Evolutionary conservation across 768 basidiomycete species (phyloP).

Genomic region (Kwoniella dendrophila): DNA sequence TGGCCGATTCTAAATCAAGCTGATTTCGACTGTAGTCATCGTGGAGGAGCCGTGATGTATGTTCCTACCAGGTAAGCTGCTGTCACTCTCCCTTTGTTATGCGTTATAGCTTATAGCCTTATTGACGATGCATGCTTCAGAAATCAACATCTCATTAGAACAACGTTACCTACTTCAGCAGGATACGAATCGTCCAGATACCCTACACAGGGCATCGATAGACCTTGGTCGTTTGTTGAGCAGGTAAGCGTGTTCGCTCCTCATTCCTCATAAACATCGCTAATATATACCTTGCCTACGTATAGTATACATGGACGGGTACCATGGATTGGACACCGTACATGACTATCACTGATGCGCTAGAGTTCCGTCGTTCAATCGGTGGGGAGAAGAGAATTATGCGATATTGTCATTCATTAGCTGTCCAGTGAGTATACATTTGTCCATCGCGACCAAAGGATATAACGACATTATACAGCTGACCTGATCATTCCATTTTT

Average conservation of each 20-base stretch:
- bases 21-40: conserved; percentile 54
- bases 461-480: not conserved
- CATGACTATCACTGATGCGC: conserved; percentile 59
- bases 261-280: not conserved
- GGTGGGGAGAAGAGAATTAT: conserved; percentile 77
- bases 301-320: conserved; percentile 48
- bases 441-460: not conserved
- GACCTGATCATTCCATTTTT: not conserved
- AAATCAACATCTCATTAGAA: conserved; percentile 47
- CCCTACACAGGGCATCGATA: conserved; percentile 26
- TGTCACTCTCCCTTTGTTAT: not conserved
- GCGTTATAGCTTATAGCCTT: not conserved
- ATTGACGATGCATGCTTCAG: too few species aligned
- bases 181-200: conserved; percentile 47
- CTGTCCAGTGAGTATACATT: conserved; percentile 57
- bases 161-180: conserved; percentile 44
- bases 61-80: conserved; percentile 65
- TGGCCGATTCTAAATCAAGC: not conserved
- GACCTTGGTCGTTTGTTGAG: conserved; percentile 34
- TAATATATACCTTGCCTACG: not conserved
- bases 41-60: conserved; percentile 71
- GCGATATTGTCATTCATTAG: conserved; percentile 70
- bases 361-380: conserved; percentile 71
- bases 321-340: conserved; percentile 49
- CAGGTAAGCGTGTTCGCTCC: conserved; percentile 33